Base-by-base conservation (phyloP, 2,329 filamentous ascomycete species). In the Cercospora zeina region DNA sequence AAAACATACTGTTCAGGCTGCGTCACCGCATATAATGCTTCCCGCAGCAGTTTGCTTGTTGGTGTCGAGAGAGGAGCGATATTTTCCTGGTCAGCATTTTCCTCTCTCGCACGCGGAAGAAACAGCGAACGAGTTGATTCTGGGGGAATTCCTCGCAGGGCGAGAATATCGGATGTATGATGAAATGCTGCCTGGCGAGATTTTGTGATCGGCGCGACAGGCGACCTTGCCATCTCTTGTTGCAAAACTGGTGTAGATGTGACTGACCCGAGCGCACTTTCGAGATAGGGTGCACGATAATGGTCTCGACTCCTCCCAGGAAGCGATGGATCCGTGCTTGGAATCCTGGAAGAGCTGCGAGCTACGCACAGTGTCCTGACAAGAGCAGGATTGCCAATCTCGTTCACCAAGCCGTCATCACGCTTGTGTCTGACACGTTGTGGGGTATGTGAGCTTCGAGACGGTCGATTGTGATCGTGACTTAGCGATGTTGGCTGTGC, bases 131-230 rank as follows among this genome's bases (percentile, higher is more conserved):
- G 42, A 11, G 27, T 33, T 30, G 19, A 30, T 21, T 47, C 16
- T 36, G 31, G 31, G 14, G 31, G 34, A 8, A 11, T 30, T 19
- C 27, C 47, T 8, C 55, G 56, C 21, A 71, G 49, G 1, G 59
- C 56, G 30, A 71, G 54, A 9, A 71, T 70, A 42, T 70, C 69
- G 13, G 69, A 70, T 31, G 68, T 71, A 49, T 63, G 67, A 34
- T 53, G 65, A 51, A 31, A 58, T 5, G 21, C 42, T 34, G 50
- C 21, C 19, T n/a, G 24, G 4, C 6, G 1, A 4, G 16, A 21
- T 21, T 39, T 14, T 19, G 21, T 14, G 11, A 33, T 13, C n/a
- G 21, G 27, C 13, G 30, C 9, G n/a, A 49, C 31, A n/a, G 16
- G 42, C 45, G 55, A 33, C 16, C 21, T 8, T 11, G 24, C 37